phyloP scores from a whole-genome alignment of 2,329 filamentous ascomycete genomes.

The Simplicillium sp. region DNA sequence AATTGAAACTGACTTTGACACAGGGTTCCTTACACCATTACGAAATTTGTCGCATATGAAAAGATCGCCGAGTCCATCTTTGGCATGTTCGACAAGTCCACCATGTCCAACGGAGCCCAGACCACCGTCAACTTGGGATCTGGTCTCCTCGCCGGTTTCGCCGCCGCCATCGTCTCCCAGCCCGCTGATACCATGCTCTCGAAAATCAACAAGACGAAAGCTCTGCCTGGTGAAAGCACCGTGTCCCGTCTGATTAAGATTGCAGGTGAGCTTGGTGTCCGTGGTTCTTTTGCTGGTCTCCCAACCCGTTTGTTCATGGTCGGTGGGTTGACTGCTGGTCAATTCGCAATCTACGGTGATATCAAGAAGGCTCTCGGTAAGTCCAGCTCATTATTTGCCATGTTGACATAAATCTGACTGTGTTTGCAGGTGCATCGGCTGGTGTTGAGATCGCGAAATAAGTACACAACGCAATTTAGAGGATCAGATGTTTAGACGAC shows the following conservation, averaged over 20 bases:
- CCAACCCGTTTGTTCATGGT: conserved; percentile 47
- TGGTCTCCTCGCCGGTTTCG: conserved; percentile 45
- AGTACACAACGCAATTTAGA: neutral
- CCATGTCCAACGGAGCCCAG: conserved; percentile 52
- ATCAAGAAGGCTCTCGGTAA: conserved; percentile 16
- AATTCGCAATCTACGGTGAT: conserved; percentile 71
- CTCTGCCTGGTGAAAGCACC: conserved; percentile 68
- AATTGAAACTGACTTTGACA: conserved; percentile 17
- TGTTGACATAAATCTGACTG: neutral
- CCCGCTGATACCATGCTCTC: conserved; percentile 77
- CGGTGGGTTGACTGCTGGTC: conserved; percentile 58
- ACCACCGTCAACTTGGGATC: conserved; percentile 61
- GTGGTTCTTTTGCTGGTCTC: conserved; percentile 64
- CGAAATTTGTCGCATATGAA: conserved; percentile 81
- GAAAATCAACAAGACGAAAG: conserved; percentile 84
- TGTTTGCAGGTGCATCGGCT: neutral
- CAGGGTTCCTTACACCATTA: conserved; percentile 71
- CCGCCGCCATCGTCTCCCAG: conserved; percentile 70
- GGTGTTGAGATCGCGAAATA: conserved; percentile 6
- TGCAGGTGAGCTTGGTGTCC: conserved; percentile 64
- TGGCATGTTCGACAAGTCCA: conserved; percentile 54
- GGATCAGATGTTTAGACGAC: no score
- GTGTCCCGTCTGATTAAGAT: conserved; percentile 70
- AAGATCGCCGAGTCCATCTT: conserved; percentile 65
- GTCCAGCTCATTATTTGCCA: neutral